Evolutionary conservation across 2,329 filamentous ascomycete species (phyloP), one percentile per base, ranked within the genome.

Genomic region (Anthostomella pinea): DNA sequence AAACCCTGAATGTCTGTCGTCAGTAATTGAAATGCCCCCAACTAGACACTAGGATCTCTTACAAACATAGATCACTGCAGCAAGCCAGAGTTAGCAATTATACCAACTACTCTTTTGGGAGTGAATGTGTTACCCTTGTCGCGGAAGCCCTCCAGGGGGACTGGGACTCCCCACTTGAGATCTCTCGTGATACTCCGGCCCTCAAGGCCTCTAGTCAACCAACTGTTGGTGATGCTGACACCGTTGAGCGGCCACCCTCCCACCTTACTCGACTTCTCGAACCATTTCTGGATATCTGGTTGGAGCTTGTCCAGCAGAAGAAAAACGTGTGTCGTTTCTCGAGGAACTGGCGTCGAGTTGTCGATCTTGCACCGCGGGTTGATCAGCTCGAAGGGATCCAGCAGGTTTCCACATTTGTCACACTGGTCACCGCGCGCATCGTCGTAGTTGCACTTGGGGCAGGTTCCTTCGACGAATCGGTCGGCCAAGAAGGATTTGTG

Each of bases 361-460:
- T 96, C 88, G 13, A 96, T 75, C 68, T 97, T 97, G 72, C 93
- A 97, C 43, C 83, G 81, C 5, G 89, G 89, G 54, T 91, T 90
- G 57, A 87, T 83, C 43, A 94, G 21, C 17, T 31, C 29, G 15
- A 31, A 19, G 35, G 22, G 46, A 50, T 87, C 84, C 9, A 87
- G 69, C 8, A 87, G 72, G 49, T 77, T 73, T 35, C 85, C 85
- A 51, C 85, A 90, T 53, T 80, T 79, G 60, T 87, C 83, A 54
- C 83, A 87, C 65, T 87, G 43, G 35, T 64, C 46, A 60, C 67
- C 56, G 18, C 47, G 64, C 49, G 84, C 84, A 55, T 84, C 85
- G 14, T 78, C 69, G 52, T 87, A 84, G 46, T 75, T 69, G 62
- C 87, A 93, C 42, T 84, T 76, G 33, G 81, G 81, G 63, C 86